Conservation (phyloP, 73 alveolate genomes). For the Paramecium sexaurelia region DNA sequence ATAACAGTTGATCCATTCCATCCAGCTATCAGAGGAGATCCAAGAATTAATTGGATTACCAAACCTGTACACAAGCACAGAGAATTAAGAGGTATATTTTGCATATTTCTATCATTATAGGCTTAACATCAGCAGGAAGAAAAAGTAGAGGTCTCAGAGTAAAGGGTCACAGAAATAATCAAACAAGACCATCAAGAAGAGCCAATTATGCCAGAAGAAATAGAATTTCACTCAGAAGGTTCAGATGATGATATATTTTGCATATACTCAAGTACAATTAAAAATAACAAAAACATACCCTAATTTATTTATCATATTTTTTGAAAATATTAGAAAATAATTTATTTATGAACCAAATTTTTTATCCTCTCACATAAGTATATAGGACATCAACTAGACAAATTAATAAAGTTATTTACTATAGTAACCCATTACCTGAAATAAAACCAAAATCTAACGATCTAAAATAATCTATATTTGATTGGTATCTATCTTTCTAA, state of each 20-base stretch:
- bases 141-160: conserved; percentile 97
- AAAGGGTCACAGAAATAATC: conserved; percentile 95
- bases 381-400: background rate
- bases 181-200: conserved; percentile 93
- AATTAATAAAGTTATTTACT: background rate
- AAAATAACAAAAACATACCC: conserved; percentile 4
- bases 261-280: conserved; percentile 20
- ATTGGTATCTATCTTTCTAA: background rate
- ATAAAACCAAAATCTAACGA: background rate
- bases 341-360: conserved; percentile 28
- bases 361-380: background rate
- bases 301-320: background rate
- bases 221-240: conserved; percentile 96
- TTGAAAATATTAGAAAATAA: background rate
- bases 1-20: conserved; percentile 99
- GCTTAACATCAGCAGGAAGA: conserved; percentile 96
- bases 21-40: conserved; percentile 97
- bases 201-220: conserved; percentile 95
- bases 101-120: conserved; percentile 68
- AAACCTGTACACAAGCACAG: conserved; percentile 95
- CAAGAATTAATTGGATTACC: conserved; percentile 99
- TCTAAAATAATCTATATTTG: background rate
- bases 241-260: conserved; percentile 71
- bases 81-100: conserved; percentile 82
- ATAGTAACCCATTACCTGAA: background rate